Percentiles rank a stretch among this genome's conserved stretches.
Conservation (phyloP, 2,329 filamentous ascomycete species). For the Xylaria hypoxylon region DNA sequence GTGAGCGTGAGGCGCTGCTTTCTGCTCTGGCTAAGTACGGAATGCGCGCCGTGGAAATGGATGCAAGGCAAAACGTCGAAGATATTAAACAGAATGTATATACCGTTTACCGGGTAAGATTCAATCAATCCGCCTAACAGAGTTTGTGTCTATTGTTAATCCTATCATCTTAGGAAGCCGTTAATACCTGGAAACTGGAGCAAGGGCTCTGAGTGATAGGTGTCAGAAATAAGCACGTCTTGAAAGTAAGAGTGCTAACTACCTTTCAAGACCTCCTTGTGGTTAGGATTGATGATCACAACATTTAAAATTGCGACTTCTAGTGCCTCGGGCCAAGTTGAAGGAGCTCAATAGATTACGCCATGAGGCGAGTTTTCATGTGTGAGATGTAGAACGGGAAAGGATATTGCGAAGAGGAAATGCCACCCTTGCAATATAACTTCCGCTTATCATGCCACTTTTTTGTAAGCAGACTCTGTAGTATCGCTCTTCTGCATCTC, state of each 20-base stretch:
- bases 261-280: no score
- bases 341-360: no score
- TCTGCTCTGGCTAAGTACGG: background rate
- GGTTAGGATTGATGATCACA: no score
- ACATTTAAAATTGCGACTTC: no score
- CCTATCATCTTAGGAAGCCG: background rate
- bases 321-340: no score
- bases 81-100: background rate
- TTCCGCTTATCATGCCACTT: background rate
- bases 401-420: no score
- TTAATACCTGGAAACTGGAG: background rate
- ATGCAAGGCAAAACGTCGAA: background rate
- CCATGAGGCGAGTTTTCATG: no score
- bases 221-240: no score
- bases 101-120: background rate
- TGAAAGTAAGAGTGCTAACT: no score
- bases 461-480: background rate
- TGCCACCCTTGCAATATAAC: no score
- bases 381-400: no score
- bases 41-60: background rate
- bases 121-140: background rate
- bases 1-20: background rate
- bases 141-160: background rate
- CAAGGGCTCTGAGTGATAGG: no score
- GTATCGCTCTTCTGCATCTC: conserved; percentile 43